A percentile compares a stretch with the other conserved stretches of the same genome.
Evolutionary conservation across 2,329 filamentous ascomycete genomes (phyloP).

Genomic region (Chalaropsis ovoidea): DNA sequence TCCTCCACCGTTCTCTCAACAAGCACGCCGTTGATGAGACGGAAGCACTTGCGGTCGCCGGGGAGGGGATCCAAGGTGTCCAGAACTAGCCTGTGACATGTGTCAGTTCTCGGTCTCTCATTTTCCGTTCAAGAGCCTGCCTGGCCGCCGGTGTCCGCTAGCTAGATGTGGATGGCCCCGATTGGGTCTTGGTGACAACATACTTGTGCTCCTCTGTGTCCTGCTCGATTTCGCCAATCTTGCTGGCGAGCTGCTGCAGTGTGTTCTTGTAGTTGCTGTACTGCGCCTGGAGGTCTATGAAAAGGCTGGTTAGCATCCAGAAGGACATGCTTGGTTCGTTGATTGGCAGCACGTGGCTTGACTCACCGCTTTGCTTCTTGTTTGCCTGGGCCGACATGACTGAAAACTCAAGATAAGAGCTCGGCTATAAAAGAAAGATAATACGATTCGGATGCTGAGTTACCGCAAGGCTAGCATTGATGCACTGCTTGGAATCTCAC

Average conservation of each 20-base stretch:
- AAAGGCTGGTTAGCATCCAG: conserved; percentile 15
- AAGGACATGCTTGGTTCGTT: conserved; percentile 6
- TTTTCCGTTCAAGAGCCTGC: conserved; percentile 5
- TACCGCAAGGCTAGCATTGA: not conserved
- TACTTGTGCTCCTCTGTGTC: conserved; percentile 98
- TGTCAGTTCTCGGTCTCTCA: conserved; percentile 4
- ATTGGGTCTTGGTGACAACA: conserved; percentile 33
- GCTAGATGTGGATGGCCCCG: not conserved
- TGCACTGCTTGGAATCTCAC: not conserved
- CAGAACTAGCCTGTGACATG: conserved; percentile 64
- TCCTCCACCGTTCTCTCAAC: conserved; percentile 91
- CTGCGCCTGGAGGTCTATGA: conserved; percentile 63
- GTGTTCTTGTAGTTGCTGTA: conserved; percentile 69
- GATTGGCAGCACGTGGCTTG: not conserved
- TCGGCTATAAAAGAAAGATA: not conserved
- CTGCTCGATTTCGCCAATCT: conserved; percentile 95
- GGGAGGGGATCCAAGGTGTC: conserved; percentile 80
- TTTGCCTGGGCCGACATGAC: conserved; percentile 45
- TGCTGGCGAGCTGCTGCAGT: conserved; percentile 85
- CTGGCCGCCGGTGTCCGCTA: not conserved
- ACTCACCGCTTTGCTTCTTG: conserved; percentile 64
- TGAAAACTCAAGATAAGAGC: not conserved
- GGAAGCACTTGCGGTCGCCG: conserved; percentile 88
- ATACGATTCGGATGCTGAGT: not conserved
- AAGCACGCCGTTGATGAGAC: conserved; percentile 94